Base-by-base conservation (phyloP, 208 protist species). In the Trypanosoma rangeli region DNA sequence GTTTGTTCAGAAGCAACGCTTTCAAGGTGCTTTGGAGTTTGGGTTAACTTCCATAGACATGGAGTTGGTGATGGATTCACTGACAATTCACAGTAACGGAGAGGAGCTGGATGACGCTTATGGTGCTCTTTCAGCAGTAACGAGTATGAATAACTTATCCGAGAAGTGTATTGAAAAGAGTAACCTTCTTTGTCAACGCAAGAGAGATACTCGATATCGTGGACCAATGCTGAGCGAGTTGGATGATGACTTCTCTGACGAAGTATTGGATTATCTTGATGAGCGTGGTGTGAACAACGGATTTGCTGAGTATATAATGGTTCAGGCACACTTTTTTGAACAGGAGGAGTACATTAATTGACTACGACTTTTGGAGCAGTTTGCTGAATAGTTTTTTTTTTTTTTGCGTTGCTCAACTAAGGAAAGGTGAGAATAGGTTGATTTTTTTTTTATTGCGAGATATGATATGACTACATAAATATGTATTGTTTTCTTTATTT, bases 231-330 rank as follows among this genome's bases (percentile, higher is more conserved):
- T 95, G 4, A 94, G 73, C 52, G 90, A 95, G 50, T 74, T 95
- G 7, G 87, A 94, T 65, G 90, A 95, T 46, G 90, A 95, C 65
- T 77, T 95, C n/a, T 83, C 82, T 18, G 90, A 95, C 63, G 90
- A 93, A 63, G 90, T 95, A 55, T 64, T 92, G 2, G 87, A 93
- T 68, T 95, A 95, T 60, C 72, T 95, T 12, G 87, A 95, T 65
- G 90, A 94, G 64, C 79, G 90, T 42, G 90, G 90, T 31, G 77
- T 95, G 28, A 90, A 95, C 74, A 90, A 95, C 60, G 83, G 80
- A 1, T 95, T 95, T 80, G 90, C 90, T 0, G 86, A 95, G 58
- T 95, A 80, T 68, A 83, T 95, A n/a, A 91, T 93, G 80, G 68
- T 84, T 16, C 86, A 93, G 64, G 80, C 90, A 15, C 82, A 93